Percentiles rank a stretch among this genome's conserved stretches.
Conservation (phyloP, 1,284 basidiomycete genomes). For the Violaceomyces palustris region DNA sequence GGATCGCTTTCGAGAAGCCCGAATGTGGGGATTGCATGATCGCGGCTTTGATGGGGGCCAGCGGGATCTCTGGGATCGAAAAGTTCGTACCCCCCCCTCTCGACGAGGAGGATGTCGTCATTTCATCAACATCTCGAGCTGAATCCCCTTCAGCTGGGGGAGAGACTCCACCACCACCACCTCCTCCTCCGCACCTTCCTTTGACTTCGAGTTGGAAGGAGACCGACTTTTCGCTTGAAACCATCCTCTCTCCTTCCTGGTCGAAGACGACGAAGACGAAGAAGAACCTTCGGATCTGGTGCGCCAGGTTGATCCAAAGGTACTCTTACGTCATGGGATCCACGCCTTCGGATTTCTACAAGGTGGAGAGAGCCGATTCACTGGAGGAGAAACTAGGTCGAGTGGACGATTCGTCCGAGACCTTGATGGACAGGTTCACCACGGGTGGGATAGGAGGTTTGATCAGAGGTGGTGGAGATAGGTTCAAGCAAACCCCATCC, state of each 20-base stretch:
- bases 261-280: background rate
- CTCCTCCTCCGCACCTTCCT: constrained; percentile 25
- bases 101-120: too few species aligned
- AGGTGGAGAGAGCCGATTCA: constrained; percentile 18
- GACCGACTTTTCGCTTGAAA: constrained; percentile 15
- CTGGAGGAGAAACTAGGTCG: constrained; percentile 10
- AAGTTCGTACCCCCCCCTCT: constrained; percentile 12
- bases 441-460: too few species aligned
- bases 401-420: constrained; percentile 12
- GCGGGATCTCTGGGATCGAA: constrained; percentile 12
- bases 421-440: too few species aligned
- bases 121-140: too few species aligned
- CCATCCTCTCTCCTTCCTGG: constrained; percentile 2
- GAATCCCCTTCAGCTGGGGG: too few species aligned
- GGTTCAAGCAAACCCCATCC: too few species aligned
- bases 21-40: constrained; percentile 26
- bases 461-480: background rate
- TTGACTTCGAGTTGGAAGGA: constrained; percentile 12
- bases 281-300: constrained; percentile 15
- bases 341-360: constrained; percentile 22
- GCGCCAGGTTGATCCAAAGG: constrained; percentile 17
- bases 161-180: too few species aligned
- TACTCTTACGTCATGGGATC: constrained; percentile 20
- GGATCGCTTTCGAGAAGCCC: constrained; percentile 14
- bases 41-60: constrained; percentile 18